These are phyloP conservation scores for Prunella vulgaris DNA, from an alignment of 257 asterid species.

Conservation along the genomic window DNA sequence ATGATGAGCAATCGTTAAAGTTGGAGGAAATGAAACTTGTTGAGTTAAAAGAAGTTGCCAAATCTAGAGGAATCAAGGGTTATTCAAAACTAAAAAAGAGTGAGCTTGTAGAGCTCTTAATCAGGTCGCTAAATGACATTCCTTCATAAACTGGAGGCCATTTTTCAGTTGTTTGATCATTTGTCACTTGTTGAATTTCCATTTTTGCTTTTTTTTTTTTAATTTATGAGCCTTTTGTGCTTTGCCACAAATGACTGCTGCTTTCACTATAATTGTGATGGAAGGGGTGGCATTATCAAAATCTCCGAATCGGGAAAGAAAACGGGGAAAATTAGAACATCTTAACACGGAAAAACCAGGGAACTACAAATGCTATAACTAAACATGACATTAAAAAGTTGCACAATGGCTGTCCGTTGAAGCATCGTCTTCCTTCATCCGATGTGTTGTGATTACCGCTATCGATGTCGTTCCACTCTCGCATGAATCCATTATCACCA, in stretches of 20 bases:
- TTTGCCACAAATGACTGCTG: not conserved
- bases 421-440: constrained; percentile 38
- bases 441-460: not conserved
- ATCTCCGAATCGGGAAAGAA: not conserved
- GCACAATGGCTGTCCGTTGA: constrained; percentile 58
- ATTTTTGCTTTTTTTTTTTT: not conserved
- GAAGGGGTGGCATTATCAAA: not conserved
- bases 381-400: constrained; percentile 72
- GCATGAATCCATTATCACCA: constrained; percentile 43
- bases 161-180: not conserved
- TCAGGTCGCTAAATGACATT: constrained; percentile 14
- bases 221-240: not conserved
- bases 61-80: constrained; percentile 65
- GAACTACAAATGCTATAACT: constrained; percentile 62
- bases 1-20: constrained; percentile 18
- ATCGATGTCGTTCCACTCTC: constrained; percentile 51
- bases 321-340: constrained; percentile 31
- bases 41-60: constrained; percentile 59
- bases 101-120: constrained; percentile 53
- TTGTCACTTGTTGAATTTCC: not conserved
- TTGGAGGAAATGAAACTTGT: constrained; percentile 56
- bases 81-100: constrained; percentile 67
- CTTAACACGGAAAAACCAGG: constrained; percentile 68
- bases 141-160: constrained; percentile 1
- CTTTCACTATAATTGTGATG: not conserved